Conservation (phyloP, 176 grass and related monocot genomes). For the Pontederia paniculata region DNA sequence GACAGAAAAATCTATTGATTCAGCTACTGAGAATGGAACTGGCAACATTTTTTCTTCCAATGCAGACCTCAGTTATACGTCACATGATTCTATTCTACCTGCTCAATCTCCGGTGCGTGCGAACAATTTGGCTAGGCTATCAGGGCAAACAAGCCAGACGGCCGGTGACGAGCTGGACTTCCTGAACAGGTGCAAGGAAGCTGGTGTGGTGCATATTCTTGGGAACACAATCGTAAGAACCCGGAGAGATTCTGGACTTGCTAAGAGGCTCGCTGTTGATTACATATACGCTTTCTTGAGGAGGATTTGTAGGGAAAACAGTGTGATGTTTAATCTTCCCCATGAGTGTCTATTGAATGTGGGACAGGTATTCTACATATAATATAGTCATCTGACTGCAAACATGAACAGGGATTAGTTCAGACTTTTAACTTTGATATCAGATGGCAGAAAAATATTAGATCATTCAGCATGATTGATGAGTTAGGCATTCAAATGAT, state of each 20-base stretch:
- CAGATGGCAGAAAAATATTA: too few species aligned
- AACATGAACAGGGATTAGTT: too few species aligned
- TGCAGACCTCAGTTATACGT: constrained; percentile 53
- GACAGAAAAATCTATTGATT: background rate
- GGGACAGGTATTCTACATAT: constrained; percentile 83
- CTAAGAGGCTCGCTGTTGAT: constrained; percentile 68
- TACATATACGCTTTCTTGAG: constrained; percentile 85
- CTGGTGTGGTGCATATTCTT: constrained; percentile 90
- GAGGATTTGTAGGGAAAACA: constrained; percentile 92
- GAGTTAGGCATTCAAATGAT: too few species aligned
- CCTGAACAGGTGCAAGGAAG: constrained; percentile 78
- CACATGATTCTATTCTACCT: constrained; percentile 54
- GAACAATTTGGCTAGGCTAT: constrained; percentile 10
- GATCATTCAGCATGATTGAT: too few species aligned
- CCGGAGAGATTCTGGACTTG: constrained; percentile 49
- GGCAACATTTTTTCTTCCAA: too few species aligned
- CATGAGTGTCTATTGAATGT: constrained; percentile 93
- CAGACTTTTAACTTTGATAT: too few species aligned
- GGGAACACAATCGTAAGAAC: constrained; percentile 87
- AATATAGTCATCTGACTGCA: too few species aligned
- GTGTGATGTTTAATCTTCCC: constrained; percentile 79
- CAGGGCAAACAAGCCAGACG: constrained; percentile 29
- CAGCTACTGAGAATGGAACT: constrained; percentile 23
- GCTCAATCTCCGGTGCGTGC: constrained; percentile 25
- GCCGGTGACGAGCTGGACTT: constrained; percentile 68